Conservation (phyloP, 768 basidiomycete species). For the Plicaturopsis crispa region DNA sequence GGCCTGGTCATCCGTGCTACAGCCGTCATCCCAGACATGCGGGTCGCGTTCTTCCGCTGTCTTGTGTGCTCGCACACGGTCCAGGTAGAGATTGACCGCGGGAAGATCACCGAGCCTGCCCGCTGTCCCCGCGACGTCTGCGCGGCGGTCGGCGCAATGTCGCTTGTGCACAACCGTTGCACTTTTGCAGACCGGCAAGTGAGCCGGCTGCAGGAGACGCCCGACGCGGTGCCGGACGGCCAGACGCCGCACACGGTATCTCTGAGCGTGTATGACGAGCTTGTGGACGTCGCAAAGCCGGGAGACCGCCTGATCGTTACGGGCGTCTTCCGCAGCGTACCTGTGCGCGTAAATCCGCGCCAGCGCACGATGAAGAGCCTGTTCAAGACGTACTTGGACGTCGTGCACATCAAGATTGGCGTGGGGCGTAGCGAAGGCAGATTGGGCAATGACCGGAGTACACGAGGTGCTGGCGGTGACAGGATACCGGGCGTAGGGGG, state of each 20-base stretch:
- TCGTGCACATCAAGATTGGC: conserved; percentile 83
- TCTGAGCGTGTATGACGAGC: conserved; percentile 95
- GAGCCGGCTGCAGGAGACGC: conserved; percentile 93
- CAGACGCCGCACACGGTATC: conserved; percentile 98
- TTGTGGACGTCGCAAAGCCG: conserved; percentile 94
- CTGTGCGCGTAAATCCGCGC: conserved; percentile 90
- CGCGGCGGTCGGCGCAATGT: conserved; percentile 81
- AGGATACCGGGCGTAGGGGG: conserved; percentile 63
- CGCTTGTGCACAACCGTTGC: conserved; percentile 93
- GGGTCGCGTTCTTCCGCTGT: conserved; percentile 97
- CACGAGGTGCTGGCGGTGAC: conserved; percentile 63
- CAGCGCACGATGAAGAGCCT: conserved; percentile 89
- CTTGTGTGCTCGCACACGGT: conserved; percentile 94
- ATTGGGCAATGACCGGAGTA: conserved; percentile 77
- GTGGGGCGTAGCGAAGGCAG: conserved; percentile 38
- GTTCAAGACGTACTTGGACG: conserved; percentile 97
- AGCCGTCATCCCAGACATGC: conserved; percentile 99
- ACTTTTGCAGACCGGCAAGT: conserved; percentile 96
- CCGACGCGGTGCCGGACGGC: conserved; percentile 95
- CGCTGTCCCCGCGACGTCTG: conserved; percentile 94
- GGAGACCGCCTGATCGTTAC: conserved; percentile 88
- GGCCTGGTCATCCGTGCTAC: conserved; percentile 97
- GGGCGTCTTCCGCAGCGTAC: conserved; percentile 92
- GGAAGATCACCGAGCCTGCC: conserved; percentile 89
- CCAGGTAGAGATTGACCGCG: conserved; percentile 96